Evolutionary conservation across 768 basidiomycete genomes (phyloP).

Genomic region (Gloeostereum incarnatum): DNA sequence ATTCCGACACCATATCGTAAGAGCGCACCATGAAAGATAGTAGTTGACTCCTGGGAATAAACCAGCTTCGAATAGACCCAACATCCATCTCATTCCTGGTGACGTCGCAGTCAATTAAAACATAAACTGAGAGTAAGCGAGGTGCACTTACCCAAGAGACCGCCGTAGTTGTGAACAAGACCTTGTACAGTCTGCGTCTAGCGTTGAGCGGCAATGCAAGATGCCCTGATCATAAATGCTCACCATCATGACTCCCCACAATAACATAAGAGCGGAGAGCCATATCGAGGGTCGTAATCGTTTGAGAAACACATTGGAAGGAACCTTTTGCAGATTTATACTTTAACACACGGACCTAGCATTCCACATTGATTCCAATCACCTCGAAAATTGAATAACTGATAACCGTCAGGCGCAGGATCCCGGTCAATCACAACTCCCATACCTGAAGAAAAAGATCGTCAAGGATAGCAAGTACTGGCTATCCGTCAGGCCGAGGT

Average conservation of each 20-base stretch:
- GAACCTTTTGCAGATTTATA: conserved; percentile 33
- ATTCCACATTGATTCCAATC: conserved; percentile 9
- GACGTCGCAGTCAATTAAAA: conserved; percentile 1
- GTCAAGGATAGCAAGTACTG: conserved; percentile 62
- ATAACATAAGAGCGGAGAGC: conserved; percentile 64
- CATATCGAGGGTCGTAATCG: conserved; percentile 70
- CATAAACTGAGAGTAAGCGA: neutral
- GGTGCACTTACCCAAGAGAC: conserved; percentile 45
- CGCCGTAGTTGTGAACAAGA: conserved; percentile 56
- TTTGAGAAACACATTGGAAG: conserved; percentile 66
- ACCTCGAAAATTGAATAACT: conserved; percentile 68
- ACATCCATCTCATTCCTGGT: conserved; percentile 62
- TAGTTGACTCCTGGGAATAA: conserved; percentile 57
- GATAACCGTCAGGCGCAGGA: conserved; percentile 15
- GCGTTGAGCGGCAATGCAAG: conserved; percentile 6
- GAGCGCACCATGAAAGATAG: conserved; percentile 59
- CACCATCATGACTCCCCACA: conserved; percentile 75
- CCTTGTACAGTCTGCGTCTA: conserved; percentile 59
- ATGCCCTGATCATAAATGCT: too few species aligned
- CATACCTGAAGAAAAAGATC: conserved; percentile 42
- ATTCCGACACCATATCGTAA: neutral
- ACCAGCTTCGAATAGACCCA: conserved; percentile 70
- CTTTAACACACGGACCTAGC: neutral
- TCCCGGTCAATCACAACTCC: neutral
- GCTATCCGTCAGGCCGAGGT: conserved; percentile 51